Conservation (phyloP, 345 rosid species). For the Kandelia obovata region DNA sequence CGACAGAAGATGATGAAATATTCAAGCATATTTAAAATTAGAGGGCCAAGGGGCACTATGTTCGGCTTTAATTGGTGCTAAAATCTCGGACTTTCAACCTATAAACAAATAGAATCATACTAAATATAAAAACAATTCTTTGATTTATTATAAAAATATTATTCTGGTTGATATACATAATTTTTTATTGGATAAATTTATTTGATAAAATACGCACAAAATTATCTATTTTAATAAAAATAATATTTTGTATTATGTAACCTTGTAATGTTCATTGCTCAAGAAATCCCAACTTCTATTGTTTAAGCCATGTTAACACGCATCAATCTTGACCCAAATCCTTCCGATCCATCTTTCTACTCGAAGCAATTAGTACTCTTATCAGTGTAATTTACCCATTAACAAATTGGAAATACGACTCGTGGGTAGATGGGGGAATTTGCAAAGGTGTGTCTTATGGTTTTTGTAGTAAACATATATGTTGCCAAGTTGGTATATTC, state of each 20-base stretch:
- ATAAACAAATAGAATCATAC: constrained; percentile 1
- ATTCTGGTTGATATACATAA: too few species aligned
- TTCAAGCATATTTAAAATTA: too few species aligned
- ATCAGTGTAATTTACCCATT: background rate
- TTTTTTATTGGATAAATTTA: too few species aligned
- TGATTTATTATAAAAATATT: too few species aligned
- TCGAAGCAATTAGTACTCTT: background rate
- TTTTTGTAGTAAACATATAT: background rate
- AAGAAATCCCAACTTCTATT: background rate
- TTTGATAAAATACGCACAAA: too few species aligned
- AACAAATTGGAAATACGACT: background rate
- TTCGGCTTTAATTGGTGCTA: background rate
- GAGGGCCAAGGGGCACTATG: too few species aligned
- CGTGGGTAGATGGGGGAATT: constrained; percentile 18
- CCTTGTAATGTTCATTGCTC: constrained; percentile 14
- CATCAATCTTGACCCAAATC: background rate
- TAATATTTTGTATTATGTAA: background rate
- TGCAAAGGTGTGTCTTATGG: constrained; percentile 3
- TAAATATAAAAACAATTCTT: too few species aligned
- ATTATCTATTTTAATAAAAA: too few species aligned
- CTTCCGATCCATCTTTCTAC: background rate
- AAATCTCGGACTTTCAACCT: background rate
- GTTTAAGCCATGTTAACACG: background rate
- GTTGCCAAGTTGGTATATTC: constrained; percentile 17
- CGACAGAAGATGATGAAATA: too few species aligned